Evolutionary conservation across 331 rosid genomes (phyloP).

Genomic region (Quercus phellos): DNA sequence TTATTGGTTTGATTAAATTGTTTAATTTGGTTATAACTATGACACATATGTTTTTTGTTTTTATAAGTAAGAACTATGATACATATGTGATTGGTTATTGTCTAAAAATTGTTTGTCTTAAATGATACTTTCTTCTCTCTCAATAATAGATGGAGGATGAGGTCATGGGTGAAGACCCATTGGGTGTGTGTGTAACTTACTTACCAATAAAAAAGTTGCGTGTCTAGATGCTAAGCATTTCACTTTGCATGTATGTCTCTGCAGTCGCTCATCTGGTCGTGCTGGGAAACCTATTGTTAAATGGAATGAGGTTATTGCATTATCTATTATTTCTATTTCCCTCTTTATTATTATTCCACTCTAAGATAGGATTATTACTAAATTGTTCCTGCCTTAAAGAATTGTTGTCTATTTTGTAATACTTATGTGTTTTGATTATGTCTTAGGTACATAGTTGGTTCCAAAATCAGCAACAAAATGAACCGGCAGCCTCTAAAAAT

Average conservation of each 20-base stretch:
- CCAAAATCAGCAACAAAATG: conserved; percentile 43
- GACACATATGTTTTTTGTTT: no score
- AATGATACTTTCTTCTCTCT: no score
- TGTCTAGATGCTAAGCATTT: conserved; percentile 11
- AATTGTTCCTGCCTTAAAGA: neutral
- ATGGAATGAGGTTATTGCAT: conserved; percentile 63
- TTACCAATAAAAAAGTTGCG: neutral
- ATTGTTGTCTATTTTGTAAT: neutral
- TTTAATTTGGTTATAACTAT: neutral
- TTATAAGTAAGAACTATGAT: neutral
- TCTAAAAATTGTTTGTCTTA: neutral
- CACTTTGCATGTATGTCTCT: conserved; percentile 27
- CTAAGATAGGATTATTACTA: neutral
- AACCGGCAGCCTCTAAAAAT: conserved; percentile 30
- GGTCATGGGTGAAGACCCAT: no score
- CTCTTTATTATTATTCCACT: neutral
- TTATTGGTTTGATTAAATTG: neutral
- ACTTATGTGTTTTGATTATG: conserved; percentile 3
- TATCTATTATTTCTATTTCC: conserved; percentile 3
- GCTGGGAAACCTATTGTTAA: conserved; percentile 83
- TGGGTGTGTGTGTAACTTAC: no score
- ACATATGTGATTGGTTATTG: neutral
- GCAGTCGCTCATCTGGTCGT: conserved; percentile 80
- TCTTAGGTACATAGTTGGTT: conserved; percentile 75
- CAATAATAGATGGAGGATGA: neutral